A percentile compares a stretch with the other conserved stretches of the same genome.
phyloP scores from a whole-genome alignment of 2,329 filamentous ascomycete species.

The Elsinoe ampelina region DNA sequence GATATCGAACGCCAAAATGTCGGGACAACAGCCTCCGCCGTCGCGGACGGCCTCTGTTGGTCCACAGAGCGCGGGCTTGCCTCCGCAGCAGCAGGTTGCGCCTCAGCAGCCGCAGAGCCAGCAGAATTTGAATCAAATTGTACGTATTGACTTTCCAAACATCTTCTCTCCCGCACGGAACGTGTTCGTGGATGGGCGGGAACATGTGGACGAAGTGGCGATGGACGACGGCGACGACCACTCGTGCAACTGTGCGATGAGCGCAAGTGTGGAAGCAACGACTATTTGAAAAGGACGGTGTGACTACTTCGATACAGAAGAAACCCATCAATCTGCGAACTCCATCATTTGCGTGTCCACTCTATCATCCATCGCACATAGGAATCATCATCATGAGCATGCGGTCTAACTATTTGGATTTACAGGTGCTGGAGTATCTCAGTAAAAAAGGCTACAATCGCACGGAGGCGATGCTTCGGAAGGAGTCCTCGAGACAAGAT shows the following conservation, averaged over 20 bases:
- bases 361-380: not conserved
- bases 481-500: constrained; percentile 78
- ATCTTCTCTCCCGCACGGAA: not conserved
- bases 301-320: too few species aligned
- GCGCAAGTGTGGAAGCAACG: too few species aligned
- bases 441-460: constrained; percentile 89
- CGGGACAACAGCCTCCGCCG: constrained; percentile 28
- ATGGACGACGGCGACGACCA: not conserved
- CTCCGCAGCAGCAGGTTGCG: constrained; percentile 36
- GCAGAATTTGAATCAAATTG: constrained; percentile 91
- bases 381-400: too few species aligned
- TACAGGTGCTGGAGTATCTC: constrained; percentile 81
- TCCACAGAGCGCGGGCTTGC: constrained; percentile 34
- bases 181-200: not conserved
- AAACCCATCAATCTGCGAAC: not conserved
- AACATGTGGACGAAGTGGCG: not conserved
- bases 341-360: not conserved
- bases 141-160: constrained; percentile 43
- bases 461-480: constrained; percentile 84
- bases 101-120: constrained; percentile 57
- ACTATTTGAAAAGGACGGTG: too few species aligned
- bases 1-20: constrained; percentile 22
- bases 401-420: constrained; percentile 13
- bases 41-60: constrained; percentile 29
- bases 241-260: not conserved